A percentile compares a stretch with the other conserved stretches of the same genome.
These are phyloP conservation scores for Macrolepiota albuminosa DNA, from an alignment of 768 basidiomycete genomes.

Conservation along the genomic window DNA sequence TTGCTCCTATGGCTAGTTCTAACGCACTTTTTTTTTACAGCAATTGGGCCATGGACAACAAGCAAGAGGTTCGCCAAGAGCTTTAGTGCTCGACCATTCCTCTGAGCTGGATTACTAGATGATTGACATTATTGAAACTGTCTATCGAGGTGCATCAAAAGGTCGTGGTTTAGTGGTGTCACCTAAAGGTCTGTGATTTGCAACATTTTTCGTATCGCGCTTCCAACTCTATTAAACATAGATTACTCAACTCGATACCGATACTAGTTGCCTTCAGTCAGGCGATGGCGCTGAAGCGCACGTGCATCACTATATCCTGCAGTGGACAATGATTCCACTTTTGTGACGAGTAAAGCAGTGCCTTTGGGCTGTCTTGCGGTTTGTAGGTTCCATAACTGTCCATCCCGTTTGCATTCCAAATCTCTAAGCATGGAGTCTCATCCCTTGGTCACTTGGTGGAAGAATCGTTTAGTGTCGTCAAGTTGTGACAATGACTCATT, in stretches of 20 bases:
- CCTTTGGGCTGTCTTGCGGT: neutral
- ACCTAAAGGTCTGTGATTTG: slow-evolving; percentile 64
- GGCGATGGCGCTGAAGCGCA: neutral
- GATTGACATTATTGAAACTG: slow-evolving; percentile 97
- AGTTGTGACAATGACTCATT: neutral
- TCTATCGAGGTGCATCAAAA: slow-evolving; percentile 96
- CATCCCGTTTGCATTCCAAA: neutral
- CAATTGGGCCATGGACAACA: slow-evolving; percentile 99
- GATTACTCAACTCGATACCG: slow-evolving; percentile 3
- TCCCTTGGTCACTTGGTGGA: neutral
- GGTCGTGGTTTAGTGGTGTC: slow-evolving; percentile 97
- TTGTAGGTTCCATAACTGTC: neutral
- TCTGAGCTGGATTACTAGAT: slow-evolving; percentile 42
- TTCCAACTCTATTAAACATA: neutral
- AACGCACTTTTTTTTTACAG: slow-evolving; percentile 33
- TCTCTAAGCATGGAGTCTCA: neutral
- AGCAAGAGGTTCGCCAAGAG: slow-evolving; percentile 74
- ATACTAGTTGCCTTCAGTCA: neutral
- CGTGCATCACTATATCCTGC: neutral
- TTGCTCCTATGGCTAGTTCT: slow-evolving; percentile 2
- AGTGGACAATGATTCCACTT: neutral
- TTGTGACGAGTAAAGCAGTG: neutral
- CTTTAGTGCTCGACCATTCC: neutral
- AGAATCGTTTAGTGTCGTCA: neutral
- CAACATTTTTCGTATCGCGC: neutral